Base-by-base conservation (phyloP, 2,329 filamentous ascomycete species). In the Orbilia quercus region DNA sequence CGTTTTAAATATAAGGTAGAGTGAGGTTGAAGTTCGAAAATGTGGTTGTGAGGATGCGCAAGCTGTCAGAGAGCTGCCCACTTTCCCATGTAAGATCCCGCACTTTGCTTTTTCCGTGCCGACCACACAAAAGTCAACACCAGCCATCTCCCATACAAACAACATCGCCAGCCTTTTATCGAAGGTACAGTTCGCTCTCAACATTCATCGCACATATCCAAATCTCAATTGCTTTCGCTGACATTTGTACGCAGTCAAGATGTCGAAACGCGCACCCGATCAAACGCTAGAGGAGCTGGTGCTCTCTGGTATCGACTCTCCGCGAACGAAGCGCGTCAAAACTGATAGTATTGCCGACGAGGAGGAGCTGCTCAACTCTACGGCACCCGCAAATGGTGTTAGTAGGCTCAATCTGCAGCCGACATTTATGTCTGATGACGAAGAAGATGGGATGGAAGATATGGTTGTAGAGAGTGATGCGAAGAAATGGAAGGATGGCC, bases 361-460 rank as follows among this genome's bases (percentile, higher is more conserved):
- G 23, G 69, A 65, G 74, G 83, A 45, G 80, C 82, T 75, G 77
- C 79, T 18, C 78, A 80, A 66, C 78, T 79, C 75, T 77, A 48
- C 55, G 22, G n/a, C 25, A 7, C 78, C 76, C 66, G 77, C 69
- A 79, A 78, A 75, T 74, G 40, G 67, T 18, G 62, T 44, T 25
- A 22, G 45, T 53, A 54, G 76, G 76, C 75, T 75, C 62, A 55
- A 70, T 74, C 38, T 73, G 12, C 69, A 62, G 5, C 60, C 69
- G 2, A 58, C 66, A 12, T 51, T 64, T 44, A 77, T 74, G 54
- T 76, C 75, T 40, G 73, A 75, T 54, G 75, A 66, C 57, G 76
- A 60, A 76, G 76, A 60, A 76, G 76, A 60, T 78, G 71, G 60
- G 53, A 53, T 14, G 50, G 54, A 76, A 36, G 69, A 69, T 34